These are phyloP conservation scores for Neurospora pannonica DNA, from an alignment of 495 filamentous ascomycete species.

Conservation along the genomic window DNA sequence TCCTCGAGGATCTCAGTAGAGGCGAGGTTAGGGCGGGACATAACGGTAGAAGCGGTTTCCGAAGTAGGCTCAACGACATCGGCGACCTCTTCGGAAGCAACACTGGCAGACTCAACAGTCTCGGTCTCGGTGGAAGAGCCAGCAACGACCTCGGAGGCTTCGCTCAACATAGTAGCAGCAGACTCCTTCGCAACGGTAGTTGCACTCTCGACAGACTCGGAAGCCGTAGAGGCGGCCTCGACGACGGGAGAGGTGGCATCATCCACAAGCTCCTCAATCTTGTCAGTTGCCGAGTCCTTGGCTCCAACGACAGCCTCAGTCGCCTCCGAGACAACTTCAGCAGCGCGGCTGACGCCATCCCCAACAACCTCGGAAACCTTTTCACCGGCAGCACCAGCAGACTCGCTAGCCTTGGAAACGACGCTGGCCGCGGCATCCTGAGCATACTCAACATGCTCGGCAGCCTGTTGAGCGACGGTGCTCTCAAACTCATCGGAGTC, in stretches of 20 bases:
- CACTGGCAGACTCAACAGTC: background rate
- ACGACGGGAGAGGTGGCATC: conserved; percentile 3
- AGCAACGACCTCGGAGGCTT: background rate
- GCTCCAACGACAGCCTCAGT: conserved; percentile 5
- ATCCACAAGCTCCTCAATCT: conserved; percentile 5
- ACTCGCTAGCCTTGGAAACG: conserved; percentile 2
- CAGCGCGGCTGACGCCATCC: conserved; percentile 9
- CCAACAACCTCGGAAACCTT: conserved; percentile 13
- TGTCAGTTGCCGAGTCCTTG: conserved; percentile 12
- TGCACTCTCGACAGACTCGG: background rate
- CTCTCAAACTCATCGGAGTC: conserved; percentile 63
- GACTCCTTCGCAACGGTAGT: background rate
- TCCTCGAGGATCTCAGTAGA: conserved; percentile 15
- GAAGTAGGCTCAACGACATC: conserved; percentile 13
- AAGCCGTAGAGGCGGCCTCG: conserved; percentile 1
- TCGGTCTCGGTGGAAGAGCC: background rate
- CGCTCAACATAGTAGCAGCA: background rate
- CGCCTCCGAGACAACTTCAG: conserved; percentile 1
- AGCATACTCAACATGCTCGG: conserved; percentile 27
- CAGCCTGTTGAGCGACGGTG: conserved; percentile 32
- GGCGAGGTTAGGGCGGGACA: conserved; percentile 8
- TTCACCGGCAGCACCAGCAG: conserved; percentile 8
- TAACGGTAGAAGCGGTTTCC: conserved; percentile 5
- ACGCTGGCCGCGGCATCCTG: conserved; percentile 12
- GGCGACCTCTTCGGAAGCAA: conserved; percentile 5